These are phyloP conservation scores for Diaporthe sp. DNA, from an alignment of 2,329 filamentous ascomycete genomes.

Conservation along the genomic window DNA sequence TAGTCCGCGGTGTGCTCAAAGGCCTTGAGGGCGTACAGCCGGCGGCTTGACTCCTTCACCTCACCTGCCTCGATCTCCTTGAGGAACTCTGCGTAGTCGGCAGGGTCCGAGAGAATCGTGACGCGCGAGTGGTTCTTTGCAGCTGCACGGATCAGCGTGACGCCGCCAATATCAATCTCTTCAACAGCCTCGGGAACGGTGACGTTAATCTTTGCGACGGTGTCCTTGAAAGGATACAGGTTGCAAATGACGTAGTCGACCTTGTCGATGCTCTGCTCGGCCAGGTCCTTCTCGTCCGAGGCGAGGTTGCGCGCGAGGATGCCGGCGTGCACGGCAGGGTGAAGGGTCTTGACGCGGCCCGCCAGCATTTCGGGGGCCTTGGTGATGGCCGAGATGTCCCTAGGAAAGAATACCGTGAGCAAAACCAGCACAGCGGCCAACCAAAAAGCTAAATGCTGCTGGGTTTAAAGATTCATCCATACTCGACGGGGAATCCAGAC, in stretches of 20 bases:
- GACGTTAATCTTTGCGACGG: conserved; percentile 95
- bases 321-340: conserved; percentile 90
- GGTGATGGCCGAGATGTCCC: conserved; percentile 97
- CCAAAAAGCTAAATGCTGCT: not conserved
- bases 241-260: conserved; percentile 98
- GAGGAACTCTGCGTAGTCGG: conserved; percentile 94
- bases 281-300: conserved; percentile 96
- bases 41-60: conserved; percentile 86
- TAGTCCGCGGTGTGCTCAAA: conserved; percentile 99
- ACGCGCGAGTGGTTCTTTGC: conserved; percentile 98
- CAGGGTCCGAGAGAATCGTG: conserved; percentile 94
- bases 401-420: conserved; percentile 53
- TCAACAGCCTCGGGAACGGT: conserved; percentile 97
- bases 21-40: conserved; percentile 94
- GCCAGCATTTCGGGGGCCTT: conserved; percentile 97
- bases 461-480: conserved; percentile 45
- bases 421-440: conserved; percentile 7
- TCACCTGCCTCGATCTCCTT: conserved; percentile 90
- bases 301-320: conserved; percentile 95
- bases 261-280: conserved; percentile 94
- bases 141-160: conserved; percentile 94
- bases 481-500: conserved; percentile 95
- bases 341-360: conserved; percentile 89
- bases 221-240: conserved; percentile 99
- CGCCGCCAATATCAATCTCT: conserved; percentile 98